phyloP scores from a whole-genome alignment of 1,139 yeast genomes.

The Debaryomycetaceae sp. region DNA sequence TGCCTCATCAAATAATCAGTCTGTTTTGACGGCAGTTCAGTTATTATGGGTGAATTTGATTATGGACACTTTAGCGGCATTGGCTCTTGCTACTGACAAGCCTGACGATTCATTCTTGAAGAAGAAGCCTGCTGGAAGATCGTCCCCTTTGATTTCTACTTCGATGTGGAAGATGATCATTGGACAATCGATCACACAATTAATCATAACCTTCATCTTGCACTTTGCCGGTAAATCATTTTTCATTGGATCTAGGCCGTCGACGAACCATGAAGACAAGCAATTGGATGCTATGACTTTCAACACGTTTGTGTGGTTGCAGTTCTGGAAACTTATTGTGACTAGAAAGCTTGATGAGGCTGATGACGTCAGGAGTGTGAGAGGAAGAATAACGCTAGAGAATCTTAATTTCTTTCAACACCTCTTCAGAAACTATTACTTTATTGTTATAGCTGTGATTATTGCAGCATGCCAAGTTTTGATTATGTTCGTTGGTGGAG shows the following conservation, averaged over 20 bases:
- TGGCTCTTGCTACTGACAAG: constrained; percentile 96
- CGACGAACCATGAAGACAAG: constrained; percentile 45
- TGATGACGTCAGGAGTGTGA: constrained; percentile 56
- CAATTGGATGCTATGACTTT: constrained; percentile 83
- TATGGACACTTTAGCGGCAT: constrained; percentile 97
- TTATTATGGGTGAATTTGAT: constrained; percentile 94
- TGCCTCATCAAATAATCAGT: constrained; percentile 68
- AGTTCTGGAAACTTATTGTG: constrained; percentile 88
- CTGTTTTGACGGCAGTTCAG: constrained; percentile 96
- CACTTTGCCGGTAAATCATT: constrained; percentile 73
- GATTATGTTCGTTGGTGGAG: constrained; percentile 96
- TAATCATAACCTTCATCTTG: constrained; percentile 70
- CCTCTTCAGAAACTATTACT: constrained; percentile 76
- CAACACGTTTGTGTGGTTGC: constrained; percentile 97
- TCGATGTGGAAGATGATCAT: constrained; percentile 99
- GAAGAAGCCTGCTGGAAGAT: constrained; percentile 81
- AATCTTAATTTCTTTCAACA: constrained; percentile 83
- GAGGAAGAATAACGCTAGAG: constrained; percentile 53
- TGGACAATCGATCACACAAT: constrained; percentile 79
- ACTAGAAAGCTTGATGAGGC: constrained; percentile 91
- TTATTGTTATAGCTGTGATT: constrained; percentile 63
- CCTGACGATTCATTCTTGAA: constrained; percentile 80
- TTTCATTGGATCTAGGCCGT: constrained; percentile 44
- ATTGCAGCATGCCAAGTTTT: constrained; percentile 83
- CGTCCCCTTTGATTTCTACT: constrained; percentile 74